phyloP scores from a whole-genome alignment of 2,329 filamentous ascomycete genomes.

The Colletotrichum lindemuthianum region DNA sequence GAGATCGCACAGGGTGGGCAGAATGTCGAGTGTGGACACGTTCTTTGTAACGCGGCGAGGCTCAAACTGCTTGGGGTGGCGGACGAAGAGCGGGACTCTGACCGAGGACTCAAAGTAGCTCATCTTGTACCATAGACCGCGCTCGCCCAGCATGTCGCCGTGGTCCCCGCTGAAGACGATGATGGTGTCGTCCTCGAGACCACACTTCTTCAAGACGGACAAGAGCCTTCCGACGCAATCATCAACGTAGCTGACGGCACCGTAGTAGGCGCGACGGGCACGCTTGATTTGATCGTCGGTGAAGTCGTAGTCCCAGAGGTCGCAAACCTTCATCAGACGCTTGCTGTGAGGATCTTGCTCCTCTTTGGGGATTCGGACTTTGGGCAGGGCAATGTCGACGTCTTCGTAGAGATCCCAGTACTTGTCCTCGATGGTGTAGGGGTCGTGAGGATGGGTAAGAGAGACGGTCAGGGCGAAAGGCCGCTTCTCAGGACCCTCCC shows the following conservation, averaged over 20 bases:
- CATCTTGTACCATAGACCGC: constrained; percentile 97
- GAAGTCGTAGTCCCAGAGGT: constrained; percentile 86
- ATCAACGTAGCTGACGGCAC: constrained; percentile 92
- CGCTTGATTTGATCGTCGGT: constrained; percentile 86
- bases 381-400: constrained; percentile 86
- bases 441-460: constrained; percentile 93
- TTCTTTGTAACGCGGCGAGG: constrained; percentile 83
- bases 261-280: constrained; percentile 90
- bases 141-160: constrained; percentile 95
- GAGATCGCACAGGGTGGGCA: constrained; percentile 88
- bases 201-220: constrained; percentile 79
- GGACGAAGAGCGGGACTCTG: constrained; percentile 86
- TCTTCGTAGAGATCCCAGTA: constrained; percentile 94
- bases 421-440: constrained; percentile 92
- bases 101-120: constrained; percentile 93
- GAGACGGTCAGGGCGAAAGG: constrained; percentile 92
- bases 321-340: constrained; percentile 86
- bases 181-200: constrained; percentile 85
- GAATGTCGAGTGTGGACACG: constrained; percentile 89
- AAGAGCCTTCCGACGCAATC: constrained; percentile 89
- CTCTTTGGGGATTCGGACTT: constrained; percentile 80
- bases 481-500: constrained; percentile 76
- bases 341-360: constrained; percentile 88
- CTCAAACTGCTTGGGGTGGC: constrained; percentile 79
- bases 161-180: constrained; percentile 94